Percentiles rank a stretch among this genome's conserved stretches.
phyloP scores from a whole-genome alignment of 305 asterid species.

The Solanum hybrid region DNA sequence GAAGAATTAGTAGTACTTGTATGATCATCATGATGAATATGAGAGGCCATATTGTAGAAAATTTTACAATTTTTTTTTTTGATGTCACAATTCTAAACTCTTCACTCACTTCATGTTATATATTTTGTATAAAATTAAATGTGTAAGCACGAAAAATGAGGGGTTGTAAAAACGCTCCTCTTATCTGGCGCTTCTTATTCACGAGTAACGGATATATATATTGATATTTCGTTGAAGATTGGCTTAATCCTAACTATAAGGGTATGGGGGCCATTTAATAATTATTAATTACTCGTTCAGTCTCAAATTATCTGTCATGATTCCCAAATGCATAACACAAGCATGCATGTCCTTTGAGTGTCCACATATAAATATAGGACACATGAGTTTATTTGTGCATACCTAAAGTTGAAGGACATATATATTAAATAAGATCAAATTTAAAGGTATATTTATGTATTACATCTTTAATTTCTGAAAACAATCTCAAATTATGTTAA shows the following conservation, averaged over 20 bases:
- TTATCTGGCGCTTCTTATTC: constrained; percentile 15
- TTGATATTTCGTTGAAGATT: background rate
- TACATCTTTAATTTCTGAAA: background rate
- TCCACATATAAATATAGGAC: background rate
- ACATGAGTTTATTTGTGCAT: no score
- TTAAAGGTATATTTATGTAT: no score
- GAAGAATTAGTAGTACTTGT: background rate
- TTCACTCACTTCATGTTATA: background rate
- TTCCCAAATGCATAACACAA: background rate
- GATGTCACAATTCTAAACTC: background rate
- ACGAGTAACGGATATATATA: constrained; percentile 12
- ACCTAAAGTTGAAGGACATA: no score
- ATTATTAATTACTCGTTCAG: no score
- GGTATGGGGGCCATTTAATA: background rate
- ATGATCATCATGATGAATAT: background rate
- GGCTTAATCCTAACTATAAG: background rate
- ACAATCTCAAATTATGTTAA: background rate
- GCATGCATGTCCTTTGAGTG: background rate
- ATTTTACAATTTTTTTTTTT: background rate
- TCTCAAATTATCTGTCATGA: background rate
- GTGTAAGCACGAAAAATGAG: background rate
- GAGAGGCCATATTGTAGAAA: background rate
- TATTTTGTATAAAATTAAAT: background rate
- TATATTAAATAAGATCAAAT: no score
- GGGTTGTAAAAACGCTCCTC: background rate